A percentile compares a stretch with the other conserved stretches of the same genome.
Conservation (phyloP, 148 eudicot genomes). For the Talinum fruticosum region DNA sequence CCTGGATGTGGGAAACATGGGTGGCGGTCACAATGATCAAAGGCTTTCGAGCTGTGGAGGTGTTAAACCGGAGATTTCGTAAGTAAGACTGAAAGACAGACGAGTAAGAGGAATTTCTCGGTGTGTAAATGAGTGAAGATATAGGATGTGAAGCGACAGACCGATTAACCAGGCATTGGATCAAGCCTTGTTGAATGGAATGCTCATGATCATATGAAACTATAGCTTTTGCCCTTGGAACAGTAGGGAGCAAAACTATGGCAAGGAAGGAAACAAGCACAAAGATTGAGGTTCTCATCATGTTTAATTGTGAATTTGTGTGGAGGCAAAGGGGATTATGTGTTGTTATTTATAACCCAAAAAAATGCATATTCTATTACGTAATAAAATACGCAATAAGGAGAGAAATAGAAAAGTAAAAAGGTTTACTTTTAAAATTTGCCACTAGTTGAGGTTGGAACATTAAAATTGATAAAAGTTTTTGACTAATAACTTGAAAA, state of each 20-base stretch:
- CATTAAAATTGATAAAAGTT: not conserved
- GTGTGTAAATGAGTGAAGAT: slow-evolving; percentile 10
- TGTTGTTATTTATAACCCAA: not conserved
- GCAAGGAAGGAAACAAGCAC: not conserved
- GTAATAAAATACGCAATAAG: not conserved
- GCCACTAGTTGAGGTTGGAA: not conserved
- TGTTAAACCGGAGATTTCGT: slow-evolving; percentile 2
- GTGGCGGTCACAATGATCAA: slow-evolving; percentile 1
- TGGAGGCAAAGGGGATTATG: too few relatives aligned
- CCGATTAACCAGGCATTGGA: slow-evolving; percentile 1
- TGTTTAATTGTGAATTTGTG: not conserved
- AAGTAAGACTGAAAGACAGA: not conserved
- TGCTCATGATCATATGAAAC: not conserved
- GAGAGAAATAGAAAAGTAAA: not conserved
- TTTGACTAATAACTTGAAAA: not conserved
- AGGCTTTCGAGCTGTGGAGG: not conserved
- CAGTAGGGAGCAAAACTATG: not conserved
- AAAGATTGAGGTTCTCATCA: not conserved
- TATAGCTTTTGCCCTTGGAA: not conserved
- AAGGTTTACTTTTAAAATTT: not conserved
- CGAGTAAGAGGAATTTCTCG: not conserved
- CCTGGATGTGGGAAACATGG: slow-evolving; percentile 4
- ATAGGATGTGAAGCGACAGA: not conserved
- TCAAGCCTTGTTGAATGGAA: not conserved
- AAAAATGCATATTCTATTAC: not conserved